Evolutionary conservation across 2,329 filamentous ascomycete species (phyloP), one percentile per base, ranked within the genome.

Genomic region (Calonectria henricotiae): DNA sequence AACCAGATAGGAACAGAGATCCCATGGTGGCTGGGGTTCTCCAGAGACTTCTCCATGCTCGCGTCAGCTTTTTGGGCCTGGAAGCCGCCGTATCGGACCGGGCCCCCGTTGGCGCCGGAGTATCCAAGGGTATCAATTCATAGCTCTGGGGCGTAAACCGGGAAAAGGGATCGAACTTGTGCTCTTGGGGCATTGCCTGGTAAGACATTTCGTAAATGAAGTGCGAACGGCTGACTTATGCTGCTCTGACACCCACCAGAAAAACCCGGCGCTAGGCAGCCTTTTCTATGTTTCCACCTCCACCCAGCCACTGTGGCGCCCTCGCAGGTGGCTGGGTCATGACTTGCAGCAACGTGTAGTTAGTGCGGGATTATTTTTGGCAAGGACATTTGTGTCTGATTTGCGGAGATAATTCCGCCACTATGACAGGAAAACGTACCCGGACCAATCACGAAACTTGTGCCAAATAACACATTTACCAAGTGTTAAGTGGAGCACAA

Each of bases 191-290:
- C 30, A 23, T 8, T 23, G 3, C n/a, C 9, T 23, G 30, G 30
- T 54, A 23, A 15, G 49, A 20, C 30, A 54, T 54, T 54, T 15
- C 41, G n/a, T 17, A 43, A 3, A 17, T 41, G 39, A 41, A 13
- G 41, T 43, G 27, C 27, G 27, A 30, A 30, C 27, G 27, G 27
- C 27, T 37, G 35, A 9, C 12, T 3, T 8, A 37, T 37, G 5
- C 35, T 37, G 35, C 35, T 46, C 2, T 17, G 11, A 44, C 20
- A 20, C n/a, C 17, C 17, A 23, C 11, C 5, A 12, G 20, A 23
- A 20, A 46, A 46, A 46, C n/a, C n/a, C 43, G 43, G n/a, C 17
- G 43, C n/a, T 17, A 46, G n/a, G 43, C 43, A 46, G 43, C 43
- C 20, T 46, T 46, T 46, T 46, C 43, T 46, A 46, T 37, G 5